Evolutionary conservation across 2,329 filamentous ascomycete species (phyloP), one percentile per base, ranked within the genome.

Genomic region (Laburnicola sp.): DNA sequence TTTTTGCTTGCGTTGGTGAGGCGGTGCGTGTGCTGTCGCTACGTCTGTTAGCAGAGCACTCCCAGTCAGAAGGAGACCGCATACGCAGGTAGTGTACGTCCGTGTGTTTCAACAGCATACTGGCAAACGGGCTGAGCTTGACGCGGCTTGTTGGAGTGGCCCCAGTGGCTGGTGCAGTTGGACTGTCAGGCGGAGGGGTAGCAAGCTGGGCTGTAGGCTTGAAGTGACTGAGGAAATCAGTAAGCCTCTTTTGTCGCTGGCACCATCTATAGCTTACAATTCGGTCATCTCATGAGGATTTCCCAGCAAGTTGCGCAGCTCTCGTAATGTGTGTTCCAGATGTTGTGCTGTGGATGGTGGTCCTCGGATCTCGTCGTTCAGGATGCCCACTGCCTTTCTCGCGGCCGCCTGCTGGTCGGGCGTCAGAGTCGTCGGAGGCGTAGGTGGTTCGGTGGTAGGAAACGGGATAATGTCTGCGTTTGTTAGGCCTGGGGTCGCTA

Each of bases 291-390:
- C 85, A n/a, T 86, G 82, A 1, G 85, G 82, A 65, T 86, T 85
- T 6, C 51, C 47, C 49, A 97, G 73, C 35, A 96, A 81, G 56
- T 86, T 84, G 50, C 89, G 83, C 27, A 97, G 78, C 69, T 93
- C 86, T 61, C 87, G 82, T 39, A 92, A 79, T 8, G 86, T 87
- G 60, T 86, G 84, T 60, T 89, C 86, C 40, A 92, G 76, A 57
- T 84, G 82, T 66, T 83, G 82, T 21, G 88, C 86, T 27, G 80
- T 79, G 37, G 82, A 80, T 41, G 79, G 76, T 23, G 82, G 75
- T 54, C 77, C 81, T 35, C 78, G 74, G 52, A 86, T 85, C 68
- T 93, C 89, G 57, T 79, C 78, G 66, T 94, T 91, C 41, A 97
- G 75, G 39, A 81, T 81, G 59, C 87, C 84, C 60, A 92, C 70